Evolutionary conservation across 805 yeast species (phyloP).

Genomic region (Groenewaldozyma salmanticensis): DNA sequence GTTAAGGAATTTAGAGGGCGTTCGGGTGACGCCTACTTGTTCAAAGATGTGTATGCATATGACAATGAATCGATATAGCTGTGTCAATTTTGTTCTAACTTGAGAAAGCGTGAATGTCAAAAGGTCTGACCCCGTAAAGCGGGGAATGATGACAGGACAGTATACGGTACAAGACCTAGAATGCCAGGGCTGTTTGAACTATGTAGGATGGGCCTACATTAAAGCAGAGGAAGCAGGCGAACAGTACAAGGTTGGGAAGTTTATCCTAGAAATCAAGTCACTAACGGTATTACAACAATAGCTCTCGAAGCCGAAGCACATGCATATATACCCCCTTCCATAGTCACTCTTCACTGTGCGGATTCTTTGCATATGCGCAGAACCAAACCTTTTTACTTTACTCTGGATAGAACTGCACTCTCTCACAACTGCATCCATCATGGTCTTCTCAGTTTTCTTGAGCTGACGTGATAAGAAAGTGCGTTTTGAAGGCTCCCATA

Average conservation of each 20-base stretch:
- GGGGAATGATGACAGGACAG: conserved; percentile 51
- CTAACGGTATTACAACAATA: conserved; percentile 13
- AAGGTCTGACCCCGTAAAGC: conserved; percentile 29
- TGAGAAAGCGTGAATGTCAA: conserved; percentile 33
- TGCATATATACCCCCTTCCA: no score
- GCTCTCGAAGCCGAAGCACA: neutral
- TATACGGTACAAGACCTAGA: conserved; percentile 47
- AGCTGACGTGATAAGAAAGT: no score
- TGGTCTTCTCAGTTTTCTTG: no score
- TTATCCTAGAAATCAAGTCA: conserved; percentile 39
- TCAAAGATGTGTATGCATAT: conserved; percentile 33
- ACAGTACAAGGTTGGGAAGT: conserved; percentile 53
- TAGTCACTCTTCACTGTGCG: no score
- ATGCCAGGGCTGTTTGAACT: conserved; percentile 44
- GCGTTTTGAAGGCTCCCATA: no score
- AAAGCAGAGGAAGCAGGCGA: conserved; percentile 37
- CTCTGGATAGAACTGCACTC: no score
- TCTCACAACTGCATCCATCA: no score
- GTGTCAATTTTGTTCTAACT: neutral
- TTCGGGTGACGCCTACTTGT: conserved; percentile 49
- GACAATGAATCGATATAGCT: neutral
- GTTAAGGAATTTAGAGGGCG: conserved; percentile 40
- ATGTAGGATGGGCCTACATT: conserved; percentile 58
- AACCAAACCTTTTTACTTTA: no score
- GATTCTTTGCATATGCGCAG: no score